Conservation (phyloP, 2,329 filamentous ascomycete species). For the Penicillium sp. region DNA sequence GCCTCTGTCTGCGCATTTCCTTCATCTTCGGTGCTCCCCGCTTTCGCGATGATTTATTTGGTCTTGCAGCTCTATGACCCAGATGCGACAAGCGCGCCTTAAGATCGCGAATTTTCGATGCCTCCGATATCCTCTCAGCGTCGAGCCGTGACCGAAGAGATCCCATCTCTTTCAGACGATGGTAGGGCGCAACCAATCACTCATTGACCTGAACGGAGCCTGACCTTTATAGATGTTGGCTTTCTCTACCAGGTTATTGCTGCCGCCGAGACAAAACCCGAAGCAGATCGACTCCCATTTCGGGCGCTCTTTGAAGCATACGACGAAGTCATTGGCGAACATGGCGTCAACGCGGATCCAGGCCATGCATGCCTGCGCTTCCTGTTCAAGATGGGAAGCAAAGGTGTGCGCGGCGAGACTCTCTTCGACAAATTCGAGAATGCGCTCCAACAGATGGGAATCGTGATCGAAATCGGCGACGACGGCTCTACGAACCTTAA, state of each 20-base stretch:
- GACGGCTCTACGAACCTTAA: conserved; percentile 41
- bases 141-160: conserved; percentile 42
- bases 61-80: conserved; percentile 42
- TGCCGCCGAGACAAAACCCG: conserved; percentile 65
- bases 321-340: conserved; percentile 67
- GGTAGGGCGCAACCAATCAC: conserved; percentile 42
- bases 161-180: conserved; percentile 57
- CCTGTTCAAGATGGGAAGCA: conserved; percentile 73
- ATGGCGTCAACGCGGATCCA: conserved; percentile 68
- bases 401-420: conserved; percentile 51
- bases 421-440: conserved; percentile 69
- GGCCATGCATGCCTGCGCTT: conserved; percentile 75
- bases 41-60: conserved; percentile 42
- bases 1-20: conserved; percentile 12
- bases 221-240: conserved; percentile 62
- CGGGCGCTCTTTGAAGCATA: conserved; percentile 80
- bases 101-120: conserved; percentile 50
- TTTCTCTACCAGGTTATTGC: conserved; percentile 74
- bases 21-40: conserved; percentile 7
- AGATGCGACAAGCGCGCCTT: conserved; percentile 45
- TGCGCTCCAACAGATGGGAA: conserved; percentile 67
- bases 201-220: neutral
- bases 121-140: conserved; percentile 47
- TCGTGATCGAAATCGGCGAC: conserved; percentile 63
- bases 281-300: conserved; percentile 65